These are phyloP conservation scores for Neonectria faginata DNA, from an alignment of 2,329 filamentous ascomycete genomes.

Conservation along the genomic window DNA sequence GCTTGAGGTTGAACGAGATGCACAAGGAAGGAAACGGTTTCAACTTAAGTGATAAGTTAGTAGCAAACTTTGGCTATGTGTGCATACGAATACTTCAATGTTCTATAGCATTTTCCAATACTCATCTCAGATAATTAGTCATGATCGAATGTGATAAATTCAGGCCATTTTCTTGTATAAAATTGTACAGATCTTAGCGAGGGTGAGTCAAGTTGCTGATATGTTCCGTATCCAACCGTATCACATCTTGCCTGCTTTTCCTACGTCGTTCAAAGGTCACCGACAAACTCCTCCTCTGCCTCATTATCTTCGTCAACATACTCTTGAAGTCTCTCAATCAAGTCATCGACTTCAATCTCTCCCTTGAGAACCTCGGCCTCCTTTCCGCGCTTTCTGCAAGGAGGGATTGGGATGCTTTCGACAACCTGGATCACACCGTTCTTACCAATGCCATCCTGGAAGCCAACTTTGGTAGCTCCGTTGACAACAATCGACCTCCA, in stretches of 20 bases:
- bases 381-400: slow-evolving; percentile 58
- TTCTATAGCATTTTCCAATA: too few species aligned
- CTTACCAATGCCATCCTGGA: slow-evolving; percentile 77
- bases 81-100: too few species aligned
- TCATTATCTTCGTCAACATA: slow-evolving; percentile 41
- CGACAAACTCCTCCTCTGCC: slow-evolving; percentile 9
- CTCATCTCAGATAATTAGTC: background rate
- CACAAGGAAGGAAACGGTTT: background rate
- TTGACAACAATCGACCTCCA: slow-evolving; percentile 82
- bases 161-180: background rate
- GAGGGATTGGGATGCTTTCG: slow-evolving; percentile 79
- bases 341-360: slow-evolving; percentile 46
- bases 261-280: slow-evolving; percentile 31
- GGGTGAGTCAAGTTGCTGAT: background rate
- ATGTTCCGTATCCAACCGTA: background rate
- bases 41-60: background rate
- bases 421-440: slow-evolving; percentile 89
- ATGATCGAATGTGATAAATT: too few species aligned
- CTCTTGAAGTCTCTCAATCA: slow-evolving; percentile 46
- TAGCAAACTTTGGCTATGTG: too few species aligned
- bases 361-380: slow-evolving; percentile 20
- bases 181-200: background rate
- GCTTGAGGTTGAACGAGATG: background rate
- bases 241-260: background rate
- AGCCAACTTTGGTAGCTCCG: slow-evolving; percentile 72